Conservation (phyloP, 345 rosid genomes). For the Psidium guajava region DNA sequence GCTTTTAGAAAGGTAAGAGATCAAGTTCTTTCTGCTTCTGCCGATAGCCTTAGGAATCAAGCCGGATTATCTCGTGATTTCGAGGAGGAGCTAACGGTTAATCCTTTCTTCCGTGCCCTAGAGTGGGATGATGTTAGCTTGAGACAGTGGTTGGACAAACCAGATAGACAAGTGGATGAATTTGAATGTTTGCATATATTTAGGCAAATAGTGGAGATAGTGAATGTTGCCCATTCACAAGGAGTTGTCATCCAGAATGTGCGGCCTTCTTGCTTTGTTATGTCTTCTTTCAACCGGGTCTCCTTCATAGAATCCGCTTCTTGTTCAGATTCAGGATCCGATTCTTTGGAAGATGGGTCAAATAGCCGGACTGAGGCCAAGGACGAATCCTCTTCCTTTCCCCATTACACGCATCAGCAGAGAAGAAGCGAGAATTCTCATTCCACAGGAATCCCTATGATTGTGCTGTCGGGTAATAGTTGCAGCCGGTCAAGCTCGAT, state of each 20-base stretch:
- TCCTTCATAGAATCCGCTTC: conserved; percentile 96
- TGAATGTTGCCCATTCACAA: conserved; percentile 77
- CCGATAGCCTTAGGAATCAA: conserved; percentile 42
- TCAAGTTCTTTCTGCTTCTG: conserved; percentile 30
- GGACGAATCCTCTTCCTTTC: conserved; percentile 25
- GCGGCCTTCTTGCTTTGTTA: conserved; percentile 87
- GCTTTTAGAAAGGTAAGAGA: conserved; percentile 27
- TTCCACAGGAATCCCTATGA: conserved; percentile 14
- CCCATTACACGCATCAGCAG: conserved; percentile 22
- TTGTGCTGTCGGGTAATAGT: conserved; percentile 46
- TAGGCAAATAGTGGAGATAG: conserved; percentile 84
- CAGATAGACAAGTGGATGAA: conserved; percentile 57
- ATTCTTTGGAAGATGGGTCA: conserved; percentile 61
- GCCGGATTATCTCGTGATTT: conserved; percentile 34
- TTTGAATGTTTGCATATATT: conserved; percentile 87
- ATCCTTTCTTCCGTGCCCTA: conserved; percentile 40
- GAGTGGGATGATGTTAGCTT: conserved; percentile 91
- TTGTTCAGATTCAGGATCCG: conserved; percentile 94
- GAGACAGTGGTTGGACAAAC: conserved; percentile 93
- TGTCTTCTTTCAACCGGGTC: conserved; percentile 85
- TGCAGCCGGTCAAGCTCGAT: conserved; percentile 45
- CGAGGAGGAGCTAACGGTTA: conserved; percentile 28
- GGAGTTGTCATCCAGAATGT: conserved; percentile 89
- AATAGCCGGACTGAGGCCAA: conserved; percentile 35
- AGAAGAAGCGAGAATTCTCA: conserved; percentile 31